Base-by-base conservation (phyloP, 116 monocot species). In the Posidonia oceanica region DNA sequence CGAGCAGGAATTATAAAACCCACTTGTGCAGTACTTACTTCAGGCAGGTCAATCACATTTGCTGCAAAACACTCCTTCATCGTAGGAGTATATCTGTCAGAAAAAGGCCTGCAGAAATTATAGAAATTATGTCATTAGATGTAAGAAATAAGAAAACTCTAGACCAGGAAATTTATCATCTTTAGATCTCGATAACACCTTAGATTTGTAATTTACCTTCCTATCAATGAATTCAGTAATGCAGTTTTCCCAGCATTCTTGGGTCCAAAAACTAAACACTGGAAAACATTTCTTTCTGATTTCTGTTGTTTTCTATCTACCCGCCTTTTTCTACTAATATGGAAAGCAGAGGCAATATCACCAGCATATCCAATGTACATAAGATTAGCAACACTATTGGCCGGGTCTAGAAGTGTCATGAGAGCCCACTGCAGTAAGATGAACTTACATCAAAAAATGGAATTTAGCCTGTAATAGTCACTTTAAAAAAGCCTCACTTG, bases 191-290 rank as follows among this genome's bases (percentile, higher is more conserved):
- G 12, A 48, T 48, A 48, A 48, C 48, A 10, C 48, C 48, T 29
- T 10, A 48, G 48, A 48, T 29, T 29, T 29, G 5, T 12, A 48
- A 12, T 12, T 48, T 48, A 48, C 48, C 81, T 91, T 81, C 84
- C 84, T 63, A 92, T 72, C 15, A 97, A 74, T 64, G 87, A 80
- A 87, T 82, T 82, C 71, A 97, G 68, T 58, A 97, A 53, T 41
- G 89, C 83, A 36, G 97, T 85, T 61, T 97, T 97, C 52, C 97
- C 97, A 66, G 93, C 75, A 66, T 79, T 77, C 77, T 82, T 87
- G 63, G 97, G 82, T 36, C 97, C 97, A 85, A 92, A 97, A 17
- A 97, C 93, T 79, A 83, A 92, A 67, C 97, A 97, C 73, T 97
- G 93, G 36, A 89, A 75, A 77, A 87, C 87, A 81, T 89, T 87